These are phyloP conservation scores for Plantago ovata DNA, from an alignment of 257 asterid species.

Conservation along the genomic window DNA sequence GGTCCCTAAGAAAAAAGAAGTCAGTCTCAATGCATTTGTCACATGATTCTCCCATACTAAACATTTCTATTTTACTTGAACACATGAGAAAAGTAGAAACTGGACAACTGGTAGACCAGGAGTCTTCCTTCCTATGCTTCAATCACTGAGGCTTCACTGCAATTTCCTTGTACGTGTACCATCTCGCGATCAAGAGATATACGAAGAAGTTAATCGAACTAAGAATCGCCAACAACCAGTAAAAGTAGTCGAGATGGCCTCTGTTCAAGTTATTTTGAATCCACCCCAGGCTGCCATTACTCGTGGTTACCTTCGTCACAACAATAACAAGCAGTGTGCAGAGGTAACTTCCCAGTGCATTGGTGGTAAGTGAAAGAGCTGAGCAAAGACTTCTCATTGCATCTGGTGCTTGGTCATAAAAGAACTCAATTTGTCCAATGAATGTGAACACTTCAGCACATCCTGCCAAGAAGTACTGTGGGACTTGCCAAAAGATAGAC, in stretches of 20 bases:
- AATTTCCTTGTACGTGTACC: constrained; percentile 72
- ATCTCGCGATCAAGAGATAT: constrained; percentile 45
- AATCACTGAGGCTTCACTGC: constrained; percentile 13
- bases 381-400: constrained; percentile 81
- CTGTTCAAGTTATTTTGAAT: constrained; percentile 68
- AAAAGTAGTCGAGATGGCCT: constrained; percentile 84
- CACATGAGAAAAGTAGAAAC: too few species aligned
- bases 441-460: constrained; percentile 83
- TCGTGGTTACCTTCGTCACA: constrained; percentile 46
- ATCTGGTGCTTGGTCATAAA: constrained; percentile 89
- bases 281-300: constrained; percentile 61
- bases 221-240: constrained; percentile 57
- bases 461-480: constrained; percentile 73
- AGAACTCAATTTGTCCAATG: constrained; percentile 76
- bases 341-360: constrained; percentile 63
- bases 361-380: constrained; percentile 66
- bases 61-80: too few species aligned
- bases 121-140: too few species aligned
- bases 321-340: constrained; percentile 55
- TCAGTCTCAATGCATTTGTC: too few species aligned
- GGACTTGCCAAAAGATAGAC: constrained; percentile 88
- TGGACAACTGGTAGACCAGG: too few species aligned
- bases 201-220: constrained; percentile 55
- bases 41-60: too few species aligned
- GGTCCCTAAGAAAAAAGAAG: too few species aligned